phyloP scores from a whole-genome alignment of 2,329 filamentous ascomycete genomes.

The Amesomyces nigricolor region DNA sequence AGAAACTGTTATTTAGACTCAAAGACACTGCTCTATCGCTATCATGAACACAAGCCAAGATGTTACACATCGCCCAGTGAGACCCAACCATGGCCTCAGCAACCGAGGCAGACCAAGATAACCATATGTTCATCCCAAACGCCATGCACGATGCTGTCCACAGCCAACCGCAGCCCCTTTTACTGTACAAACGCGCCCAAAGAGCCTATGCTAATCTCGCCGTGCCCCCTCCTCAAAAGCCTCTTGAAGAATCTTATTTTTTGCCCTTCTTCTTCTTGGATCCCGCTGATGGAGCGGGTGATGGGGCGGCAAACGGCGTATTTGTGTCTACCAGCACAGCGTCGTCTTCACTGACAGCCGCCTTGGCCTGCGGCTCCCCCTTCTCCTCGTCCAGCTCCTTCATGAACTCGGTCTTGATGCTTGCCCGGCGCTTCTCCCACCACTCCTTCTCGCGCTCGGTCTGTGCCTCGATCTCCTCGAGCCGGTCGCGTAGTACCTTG shows the following conservation, averaged over 20 bases:
- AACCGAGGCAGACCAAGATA: neutral
- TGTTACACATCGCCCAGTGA: too few species aligned
- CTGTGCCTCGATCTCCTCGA: constrained; percentile 69
- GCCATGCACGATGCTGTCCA: constrained; percentile 25
- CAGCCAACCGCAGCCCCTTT: constrained; percentile 1
- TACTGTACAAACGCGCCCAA: constrained; percentile 12
- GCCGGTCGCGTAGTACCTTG: constrained; percentile 64
- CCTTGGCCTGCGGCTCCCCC: constrained; percentile 35
- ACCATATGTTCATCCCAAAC: constrained; percentile 18
- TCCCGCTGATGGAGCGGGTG: constrained; percentile 36
- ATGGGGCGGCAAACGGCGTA: constrained; percentile 35
- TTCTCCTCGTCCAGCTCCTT: constrained; percentile 71
- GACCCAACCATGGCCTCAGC: too few species aligned
- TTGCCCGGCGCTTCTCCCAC: constrained; percentile 81
- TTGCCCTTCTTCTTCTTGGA: constrained; percentile 60
- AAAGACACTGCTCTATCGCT: too few species aligned
- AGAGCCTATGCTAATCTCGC: neutral
- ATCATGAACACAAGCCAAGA: too few species aligned
- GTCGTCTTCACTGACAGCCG: constrained; percentile 60
- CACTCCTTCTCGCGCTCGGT: constrained; percentile 72
- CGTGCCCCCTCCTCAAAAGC: neutral
- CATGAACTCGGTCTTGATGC: constrained; percentile 72
- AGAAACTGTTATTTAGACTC: too few species aligned
- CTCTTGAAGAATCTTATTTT: constrained; percentile 36
- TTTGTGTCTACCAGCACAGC: constrained; percentile 67